phyloP scores from a whole-genome alignment of 1,139 yeast species.

The Diutina scorzettiae region DNA sequence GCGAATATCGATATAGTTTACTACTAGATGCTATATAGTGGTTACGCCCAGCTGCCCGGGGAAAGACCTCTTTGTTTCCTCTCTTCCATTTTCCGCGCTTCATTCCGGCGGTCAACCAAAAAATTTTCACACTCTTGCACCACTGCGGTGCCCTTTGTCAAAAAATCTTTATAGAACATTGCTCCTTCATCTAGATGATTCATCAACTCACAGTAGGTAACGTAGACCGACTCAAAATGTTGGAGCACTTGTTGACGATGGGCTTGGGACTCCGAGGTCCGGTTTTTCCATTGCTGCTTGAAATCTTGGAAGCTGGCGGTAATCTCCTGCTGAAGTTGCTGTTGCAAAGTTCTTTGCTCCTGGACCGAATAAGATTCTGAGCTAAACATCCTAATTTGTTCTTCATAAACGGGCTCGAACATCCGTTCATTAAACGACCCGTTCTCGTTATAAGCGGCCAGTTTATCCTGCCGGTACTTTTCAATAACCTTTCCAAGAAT shows the following conservation, averaged over 20 bases:
- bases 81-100: conserved; percentile 32
- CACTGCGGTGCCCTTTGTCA: conserved; percentile 35
- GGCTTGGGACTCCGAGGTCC: conserved; percentile 15
- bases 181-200: conserved; percentile 58
- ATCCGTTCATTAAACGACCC: conserved; percentile 16
- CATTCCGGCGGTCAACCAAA: conserved; percentile 40
- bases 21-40: neutral
- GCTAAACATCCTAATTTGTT: conserved; percentile 30
- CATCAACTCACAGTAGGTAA: conserved; percentile 43
- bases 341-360: conserved; percentile 28
- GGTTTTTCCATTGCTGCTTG: conserved; percentile 8
- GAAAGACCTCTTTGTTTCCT: neutral
- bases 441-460: conserved; percentile 11
- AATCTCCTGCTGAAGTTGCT: conserved; percentile 29
- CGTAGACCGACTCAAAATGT: conserved; percentile 39
- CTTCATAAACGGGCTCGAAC: conserved; percentile 23
- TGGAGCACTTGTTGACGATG: conserved; percentile 41
- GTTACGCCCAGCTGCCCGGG: neutral
- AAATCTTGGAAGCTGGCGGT: conserved; percentile 30
- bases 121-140: conserved; percentile 41
- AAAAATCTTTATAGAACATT: conserved; percentile 56
- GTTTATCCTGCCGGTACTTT: conserved; percentile 15
- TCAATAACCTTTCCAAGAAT: conserved; percentile 41
- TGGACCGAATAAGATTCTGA: conserved; percentile 28
- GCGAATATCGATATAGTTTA: neutral